A percentile compares a stretch with the other conserved stretches of the same genome.
Conservation (phyloP, 495 filamentous ascomycete genomes). For the Cercophora newfieldiana region DNA sequence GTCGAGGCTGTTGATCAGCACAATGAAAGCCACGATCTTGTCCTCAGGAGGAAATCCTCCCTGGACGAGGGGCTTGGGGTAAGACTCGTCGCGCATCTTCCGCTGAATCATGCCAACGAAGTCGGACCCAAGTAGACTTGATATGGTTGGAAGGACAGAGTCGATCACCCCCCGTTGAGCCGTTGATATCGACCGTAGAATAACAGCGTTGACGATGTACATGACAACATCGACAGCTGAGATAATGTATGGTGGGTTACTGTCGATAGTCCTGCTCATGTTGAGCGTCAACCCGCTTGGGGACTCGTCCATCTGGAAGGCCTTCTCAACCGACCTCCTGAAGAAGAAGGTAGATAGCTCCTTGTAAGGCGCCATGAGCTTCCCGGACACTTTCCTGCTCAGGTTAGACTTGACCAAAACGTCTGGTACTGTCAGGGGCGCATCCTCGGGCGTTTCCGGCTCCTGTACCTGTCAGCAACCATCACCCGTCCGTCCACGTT, state of each 20-base stretch:
- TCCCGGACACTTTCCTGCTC: slow-evolving; percentile 68
- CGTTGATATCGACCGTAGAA: slow-evolving; percentile 82
- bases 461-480: slow-evolving; percentile 33
- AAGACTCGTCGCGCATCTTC: slow-evolving; percentile 94
- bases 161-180: slow-evolving; percentile 73
- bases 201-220: slow-evolving; percentile 94
- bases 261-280: slow-evolving; percentile 62
- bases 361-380: slow-evolving; percentile 77
- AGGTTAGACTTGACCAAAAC: slow-evolving; percentile 76
- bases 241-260: slow-evolving; percentile 85
- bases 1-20: slow-evolving; percentile 94
- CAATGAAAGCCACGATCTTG: slow-evolving; percentile 78
- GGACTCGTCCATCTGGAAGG: slow-evolving; percentile 97
- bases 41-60: slow-evolving; percentile 81
- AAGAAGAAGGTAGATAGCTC: slow-evolving; percentile 92
- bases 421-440: slow-evolving; percentile 59
- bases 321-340: slow-evolving; percentile 91
- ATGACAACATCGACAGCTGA: slow-evolving; percentile 97
- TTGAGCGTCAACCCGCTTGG: slow-evolving; percentile 77
- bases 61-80: slow-evolving; percentile 72
- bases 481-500: neutral
- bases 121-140: slow-evolving; percentile 83
- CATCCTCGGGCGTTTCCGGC: slow-evolving; percentile 44
- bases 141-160: slow-evolving; percentile 76
- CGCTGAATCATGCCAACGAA: slow-evolving; percentile 97